phyloP scores from a whole-genome alignment of 2,329 filamentous ascomycete species.

The Penicillium olsonii region DNA sequence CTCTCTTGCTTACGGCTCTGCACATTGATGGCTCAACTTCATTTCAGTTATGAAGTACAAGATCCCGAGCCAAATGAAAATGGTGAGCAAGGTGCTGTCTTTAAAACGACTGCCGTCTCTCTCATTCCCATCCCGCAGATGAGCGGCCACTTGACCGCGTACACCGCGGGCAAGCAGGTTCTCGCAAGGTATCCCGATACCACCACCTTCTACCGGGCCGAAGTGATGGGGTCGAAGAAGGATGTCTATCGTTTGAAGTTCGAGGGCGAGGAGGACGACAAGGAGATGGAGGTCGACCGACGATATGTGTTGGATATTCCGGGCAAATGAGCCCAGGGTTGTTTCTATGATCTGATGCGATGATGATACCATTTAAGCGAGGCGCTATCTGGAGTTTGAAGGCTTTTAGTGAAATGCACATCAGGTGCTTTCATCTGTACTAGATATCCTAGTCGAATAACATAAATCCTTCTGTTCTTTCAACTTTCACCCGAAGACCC shows the following conservation, averaged over 20 bases:
- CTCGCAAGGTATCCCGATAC: conserved; percentile 80
- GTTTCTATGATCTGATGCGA: conserved; percentile 24
- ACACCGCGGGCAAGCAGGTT: conserved; percentile 67
- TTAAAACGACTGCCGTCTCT: conserved; percentile 70
- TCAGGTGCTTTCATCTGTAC: conserved; percentile 10
- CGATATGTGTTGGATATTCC: conserved; percentile 76
- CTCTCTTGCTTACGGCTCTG: conserved; percentile 2
- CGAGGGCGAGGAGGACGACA: conserved; percentile 74
- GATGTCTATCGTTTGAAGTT: conserved; percentile 64
- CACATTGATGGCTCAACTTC: conserved; percentile 13
- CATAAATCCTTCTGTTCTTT: background rate
- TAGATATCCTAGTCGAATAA: conserved; percentile 8
- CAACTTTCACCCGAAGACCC: background rate
- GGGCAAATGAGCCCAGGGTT: conserved; percentile 37
- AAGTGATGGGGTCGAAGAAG: conserved; percentile 70
- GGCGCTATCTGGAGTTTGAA: conserved; percentile 25
- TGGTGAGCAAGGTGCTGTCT: conserved; percentile 62
- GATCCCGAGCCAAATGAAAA: conserved; percentile 75
- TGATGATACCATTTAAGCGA: conserved; percentile 32
- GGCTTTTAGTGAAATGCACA: conserved; percentile 6
- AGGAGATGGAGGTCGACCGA: conserved; percentile 72
- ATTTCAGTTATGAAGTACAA: conserved; percentile 69
- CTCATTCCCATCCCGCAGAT: conserved; percentile 74
- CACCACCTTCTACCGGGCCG: conserved; percentile 82
- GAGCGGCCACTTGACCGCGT: conserved; percentile 62